Evolutionary conservation across 208 protist species (phyloP).

Genomic region (Leishmania turanica): DNA sequence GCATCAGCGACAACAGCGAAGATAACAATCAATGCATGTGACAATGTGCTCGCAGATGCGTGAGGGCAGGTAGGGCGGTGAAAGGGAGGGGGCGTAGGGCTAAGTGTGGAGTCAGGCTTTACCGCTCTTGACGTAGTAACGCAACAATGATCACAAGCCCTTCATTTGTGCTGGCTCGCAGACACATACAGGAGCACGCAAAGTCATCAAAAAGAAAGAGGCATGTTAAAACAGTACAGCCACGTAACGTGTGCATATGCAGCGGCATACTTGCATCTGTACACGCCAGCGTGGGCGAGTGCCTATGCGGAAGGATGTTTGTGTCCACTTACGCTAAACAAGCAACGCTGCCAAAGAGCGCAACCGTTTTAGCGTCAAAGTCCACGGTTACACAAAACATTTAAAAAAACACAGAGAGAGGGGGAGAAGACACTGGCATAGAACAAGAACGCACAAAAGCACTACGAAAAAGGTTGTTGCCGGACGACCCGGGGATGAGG

Average conservation of each 20-base stretch:
- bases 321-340: not conserved
- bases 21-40: not conserved
- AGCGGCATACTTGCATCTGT: not conserved
- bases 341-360: not conserved
- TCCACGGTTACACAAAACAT: not conserved
- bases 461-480: not conserved
- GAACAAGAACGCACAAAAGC: not conserved
- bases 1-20: not conserved
- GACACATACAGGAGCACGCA: not conserved
- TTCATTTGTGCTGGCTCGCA: not conserved
- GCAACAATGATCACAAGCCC: not conserved
- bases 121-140: not conserved
- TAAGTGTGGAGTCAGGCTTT: not conserved
- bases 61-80: not conserved
- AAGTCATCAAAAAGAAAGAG: not conserved
- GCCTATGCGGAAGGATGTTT: not conserved
- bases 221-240: not conserved
- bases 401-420: not conserved
- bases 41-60: not conserved
- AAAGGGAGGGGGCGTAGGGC: not conserved
- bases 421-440: not conserved
- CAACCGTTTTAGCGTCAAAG: not conserved
- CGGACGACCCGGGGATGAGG: not conserved
- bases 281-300: not conserved
- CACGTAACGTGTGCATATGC: not conserved